These are phyloP conservation scores for Chrysoporthe puriensis DNA, from an alignment of 2,329 filamentous ascomycete genomes.

Conservation along the genomic window DNA sequence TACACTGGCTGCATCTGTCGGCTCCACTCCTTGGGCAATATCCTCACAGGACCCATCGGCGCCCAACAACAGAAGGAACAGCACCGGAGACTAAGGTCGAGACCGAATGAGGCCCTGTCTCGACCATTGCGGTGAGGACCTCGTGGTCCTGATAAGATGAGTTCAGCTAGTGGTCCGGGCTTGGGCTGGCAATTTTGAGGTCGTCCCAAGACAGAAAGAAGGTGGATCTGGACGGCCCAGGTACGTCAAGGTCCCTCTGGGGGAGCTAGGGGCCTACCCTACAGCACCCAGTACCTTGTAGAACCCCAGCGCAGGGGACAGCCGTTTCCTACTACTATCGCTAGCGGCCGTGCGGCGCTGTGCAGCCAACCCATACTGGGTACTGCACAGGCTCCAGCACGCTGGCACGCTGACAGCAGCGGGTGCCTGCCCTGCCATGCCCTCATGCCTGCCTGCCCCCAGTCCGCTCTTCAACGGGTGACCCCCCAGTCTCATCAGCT, in stretches of 20 bases:
- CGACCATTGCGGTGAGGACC: neutral
- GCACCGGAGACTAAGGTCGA: neutral
- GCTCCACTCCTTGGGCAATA: slow-evolving; percentile 11
- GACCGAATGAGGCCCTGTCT: neutral
- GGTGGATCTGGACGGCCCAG: neutral
- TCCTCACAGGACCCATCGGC: neutral
- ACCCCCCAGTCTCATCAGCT: slow-evolving; percentile 10
- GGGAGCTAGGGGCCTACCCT: neutral
- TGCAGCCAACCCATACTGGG: neutral
- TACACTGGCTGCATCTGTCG: slow-evolving; percentile 17
- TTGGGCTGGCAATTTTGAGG: slow-evolving; percentile 2
- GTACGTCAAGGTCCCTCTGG: neutral
- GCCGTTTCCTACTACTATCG: slow-evolving; percentile 5
- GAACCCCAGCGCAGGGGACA: neutral
- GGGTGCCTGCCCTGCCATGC: neutral
- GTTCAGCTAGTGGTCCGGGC: neutral
- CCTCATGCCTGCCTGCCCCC: neutral
- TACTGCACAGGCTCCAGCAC: slow-evolving; percentile 8
- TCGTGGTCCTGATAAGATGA: neutral
- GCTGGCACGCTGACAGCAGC: neutral
- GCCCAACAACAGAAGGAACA: slow-evolving; percentile 7
- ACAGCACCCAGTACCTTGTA: neutral
- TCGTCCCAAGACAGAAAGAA: neutral
- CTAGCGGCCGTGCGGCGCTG: slow-evolving; percentile 8
- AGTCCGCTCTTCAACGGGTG: slow-evolving; percentile 7